Evolutionary conservation across 768 basidiomycete genomes (phyloP).

Genomic region (Tylopilus felleus): DNA sequence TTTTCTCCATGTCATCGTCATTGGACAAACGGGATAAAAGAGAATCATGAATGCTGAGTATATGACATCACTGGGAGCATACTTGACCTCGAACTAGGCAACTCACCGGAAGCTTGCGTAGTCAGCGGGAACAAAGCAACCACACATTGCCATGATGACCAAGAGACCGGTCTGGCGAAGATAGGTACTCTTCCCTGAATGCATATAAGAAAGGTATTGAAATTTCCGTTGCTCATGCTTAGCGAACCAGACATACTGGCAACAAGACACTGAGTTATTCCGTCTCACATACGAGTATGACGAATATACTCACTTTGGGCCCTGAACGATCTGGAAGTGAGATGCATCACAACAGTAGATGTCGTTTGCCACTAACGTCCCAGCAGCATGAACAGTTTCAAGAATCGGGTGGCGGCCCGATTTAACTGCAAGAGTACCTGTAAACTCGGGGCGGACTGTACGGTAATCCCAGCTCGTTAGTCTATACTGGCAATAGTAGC

Average conservation of each 20-base stretch:
- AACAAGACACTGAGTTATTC: not conserved
- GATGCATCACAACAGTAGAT: slow-evolving; percentile 83
- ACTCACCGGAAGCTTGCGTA: slow-evolving; percentile 83
- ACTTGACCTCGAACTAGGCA: not conserved
- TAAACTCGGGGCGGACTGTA: slow-evolving; percentile 87
- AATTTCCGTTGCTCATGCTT: not conserved
- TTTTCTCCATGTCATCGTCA: slow-evolving; percentile 89
- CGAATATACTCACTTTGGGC: slow-evolving; percentile 65
- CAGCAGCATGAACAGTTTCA: slow-evolving; percentile 65
- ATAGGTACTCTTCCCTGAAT: slow-evolving; percentile 86
- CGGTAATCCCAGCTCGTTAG: not conserved
- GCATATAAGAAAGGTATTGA: not conserved
- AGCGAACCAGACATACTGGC: slow-evolving; percentile 57
- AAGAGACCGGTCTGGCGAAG: slow-evolving; percentile 84
- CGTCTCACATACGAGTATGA: slow-evolving; percentile 3
- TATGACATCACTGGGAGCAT: not conserved
- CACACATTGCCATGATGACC: slow-evolving; percentile 82
- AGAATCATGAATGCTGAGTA: slow-evolving; percentile 69
- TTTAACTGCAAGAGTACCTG: slow-evolving; percentile 86
- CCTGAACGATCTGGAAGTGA: slow-evolving; percentile 88
- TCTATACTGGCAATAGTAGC: not conserved
- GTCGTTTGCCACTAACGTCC: slow-evolving; percentile 82
- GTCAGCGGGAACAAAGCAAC: slow-evolving; percentile 90
- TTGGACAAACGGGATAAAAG: slow-evolving; percentile 88
- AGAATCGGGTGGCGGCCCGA: slow-evolving; percentile 85